These are phyloP conservation scores for Neonothopanus nambi DNA, from an alignment of 1,284 basidiomycete genomes.

Conservation along the genomic window DNA sequence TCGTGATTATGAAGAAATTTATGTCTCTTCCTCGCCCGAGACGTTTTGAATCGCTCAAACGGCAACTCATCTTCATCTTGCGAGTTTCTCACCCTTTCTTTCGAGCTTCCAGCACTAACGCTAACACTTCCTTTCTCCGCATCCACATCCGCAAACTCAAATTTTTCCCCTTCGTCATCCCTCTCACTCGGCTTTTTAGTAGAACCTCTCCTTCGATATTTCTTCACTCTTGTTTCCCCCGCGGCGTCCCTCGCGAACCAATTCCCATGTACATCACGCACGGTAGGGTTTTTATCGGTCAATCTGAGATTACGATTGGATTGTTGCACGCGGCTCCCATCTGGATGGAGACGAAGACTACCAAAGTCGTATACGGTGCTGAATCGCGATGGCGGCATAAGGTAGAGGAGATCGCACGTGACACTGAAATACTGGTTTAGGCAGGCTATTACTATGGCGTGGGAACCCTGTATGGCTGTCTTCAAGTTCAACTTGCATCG, in stretches of 20 bases:
- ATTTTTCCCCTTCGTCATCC: neutral
- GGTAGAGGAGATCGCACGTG: neutral
- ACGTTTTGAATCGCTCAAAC: conserved; percentile 3
- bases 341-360: conserved; percentile 48
- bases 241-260: conserved; percentile 30
- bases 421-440: no score
- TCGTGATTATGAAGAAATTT: conserved; percentile 40
- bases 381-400: conserved; percentile 26
- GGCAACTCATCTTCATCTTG: conserved; percentile 3
- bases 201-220: conserved; percentile 11
- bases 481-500: no score
- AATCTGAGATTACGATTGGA: conserved; percentile 1
- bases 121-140: conserved; percentile 7
- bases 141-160: neutral
- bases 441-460: no score
- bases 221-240: conserved; percentile 19
- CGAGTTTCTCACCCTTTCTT: conserved; percentile 5
- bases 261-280: conserved; percentile 34
- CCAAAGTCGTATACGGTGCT: conserved; percentile 51
- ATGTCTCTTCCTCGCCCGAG: conserved; percentile 36
- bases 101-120: neutral
- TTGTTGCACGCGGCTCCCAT: conserved; percentile 41
- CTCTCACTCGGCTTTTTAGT: neutral
- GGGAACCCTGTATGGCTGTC: no score
- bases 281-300: conserved; percentile 26